Evolutionary conservation across 164 flowering plant genomes (phyloP).

Genomic region (Magnolia kwangsiensis): DNA sequence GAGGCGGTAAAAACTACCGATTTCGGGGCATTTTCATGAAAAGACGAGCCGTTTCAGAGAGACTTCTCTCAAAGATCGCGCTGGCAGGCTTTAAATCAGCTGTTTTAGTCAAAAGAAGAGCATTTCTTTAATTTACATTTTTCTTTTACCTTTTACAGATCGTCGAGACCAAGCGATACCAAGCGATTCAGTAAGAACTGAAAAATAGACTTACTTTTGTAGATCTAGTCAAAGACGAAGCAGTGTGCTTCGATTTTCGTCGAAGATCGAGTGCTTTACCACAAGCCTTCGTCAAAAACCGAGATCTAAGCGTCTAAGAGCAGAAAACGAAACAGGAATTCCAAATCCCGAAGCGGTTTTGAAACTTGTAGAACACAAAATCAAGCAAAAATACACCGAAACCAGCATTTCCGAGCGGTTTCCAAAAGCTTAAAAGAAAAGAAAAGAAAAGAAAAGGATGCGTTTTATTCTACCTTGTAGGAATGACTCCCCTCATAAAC

Average conservation of each 20-base stretch:
- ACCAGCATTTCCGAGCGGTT: not conserved
- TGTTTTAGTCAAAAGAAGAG: slow-evolving; percentile 5
- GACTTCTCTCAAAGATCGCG: not conserved
- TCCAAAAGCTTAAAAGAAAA: not conserved
- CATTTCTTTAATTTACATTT: not conserved
- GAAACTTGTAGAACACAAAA: not conserved
- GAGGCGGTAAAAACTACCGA: not conserved
- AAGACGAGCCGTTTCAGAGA: slow-evolving; percentile 13
- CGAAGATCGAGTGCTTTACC: not conserved
- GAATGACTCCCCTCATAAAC: not conserved
- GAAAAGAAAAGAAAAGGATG: too few species aligned
- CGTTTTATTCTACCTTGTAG: not conserved
- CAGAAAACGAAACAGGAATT: not conserved
- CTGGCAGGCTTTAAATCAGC: not conserved
- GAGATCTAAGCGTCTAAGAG: not conserved
- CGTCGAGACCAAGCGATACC: slow-evolving; percentile 2
- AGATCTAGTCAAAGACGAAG: not conserved
- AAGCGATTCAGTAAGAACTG: not conserved
- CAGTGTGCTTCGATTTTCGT: not conserved
- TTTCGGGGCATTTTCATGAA: not conserved
- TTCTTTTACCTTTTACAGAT: not conserved
- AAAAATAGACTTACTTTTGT: not conserved
- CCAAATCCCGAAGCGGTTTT: not conserved
- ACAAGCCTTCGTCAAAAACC: not conserved
- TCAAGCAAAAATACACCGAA: not conserved